Percentiles rank a stretch among this genome's conserved stretches.
phyloP scores from a whole-genome alignment of 257 asterid genomes.

The Paulownia fortunei region DNA sequence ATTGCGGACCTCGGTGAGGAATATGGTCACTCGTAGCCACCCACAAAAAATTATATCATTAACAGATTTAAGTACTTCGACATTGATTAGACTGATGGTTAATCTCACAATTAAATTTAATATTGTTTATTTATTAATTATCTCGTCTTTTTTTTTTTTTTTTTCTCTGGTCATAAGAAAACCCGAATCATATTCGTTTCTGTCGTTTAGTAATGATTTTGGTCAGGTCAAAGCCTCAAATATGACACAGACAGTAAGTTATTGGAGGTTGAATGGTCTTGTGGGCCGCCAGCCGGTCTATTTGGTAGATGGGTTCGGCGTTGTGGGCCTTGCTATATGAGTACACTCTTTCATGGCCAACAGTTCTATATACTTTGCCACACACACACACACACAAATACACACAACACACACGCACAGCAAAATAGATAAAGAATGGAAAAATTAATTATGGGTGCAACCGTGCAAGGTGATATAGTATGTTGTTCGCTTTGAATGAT shows the following conservation, averaged over 20 bases:
- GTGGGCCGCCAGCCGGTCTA: slow-evolving; percentile 23
- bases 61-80: not conserved
- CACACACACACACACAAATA: not conserved
- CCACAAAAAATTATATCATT: not conserved
- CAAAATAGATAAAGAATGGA: not conserved
- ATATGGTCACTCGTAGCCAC: not conserved
- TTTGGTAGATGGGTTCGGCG: not conserved
- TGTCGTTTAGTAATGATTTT: slow-evolving; percentile 4
- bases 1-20: too few relatives aligned
- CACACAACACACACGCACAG: not conserved
- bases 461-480: too few relatives aligned
- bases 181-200: not conserved
- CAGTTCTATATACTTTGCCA: not conserved
- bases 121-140: not conserved
- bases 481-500: too few relatives aligned
- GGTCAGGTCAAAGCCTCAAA: not conserved
- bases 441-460: too few relatives aligned
- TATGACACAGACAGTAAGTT: not conserved
- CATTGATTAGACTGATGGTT: slow-evolving; percentile 1
- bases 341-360: not conserved
- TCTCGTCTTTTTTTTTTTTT: too few relatives aligned
- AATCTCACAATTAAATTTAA: not conserved
- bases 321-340: slow-evolving; percentile 3
- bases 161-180: not conserved
- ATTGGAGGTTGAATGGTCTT: slow-evolving; percentile 15